Evolutionary conservation across 805 yeast species (phyloP).

Genomic region (Lipomyces mesembrius): DNA sequence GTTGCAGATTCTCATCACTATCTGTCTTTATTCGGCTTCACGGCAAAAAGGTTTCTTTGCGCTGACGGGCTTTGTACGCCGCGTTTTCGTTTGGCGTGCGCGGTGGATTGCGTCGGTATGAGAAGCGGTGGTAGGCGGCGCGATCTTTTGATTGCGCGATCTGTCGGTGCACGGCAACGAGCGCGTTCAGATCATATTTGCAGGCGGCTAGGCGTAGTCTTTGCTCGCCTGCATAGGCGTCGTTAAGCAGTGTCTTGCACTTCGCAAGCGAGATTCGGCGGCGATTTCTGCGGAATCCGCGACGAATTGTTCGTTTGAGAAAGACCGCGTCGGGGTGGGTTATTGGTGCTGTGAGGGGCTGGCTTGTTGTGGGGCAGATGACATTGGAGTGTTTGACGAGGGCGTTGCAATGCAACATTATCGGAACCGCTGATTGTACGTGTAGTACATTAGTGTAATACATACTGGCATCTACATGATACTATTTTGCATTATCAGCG

Average conservation of each 20-base stretch:
- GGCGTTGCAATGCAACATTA: not conserved
- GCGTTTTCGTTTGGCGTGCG: not conserved
- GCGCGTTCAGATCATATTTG: not conserved
- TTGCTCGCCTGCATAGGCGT: conserved; percentile 8
- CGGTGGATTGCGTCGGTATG: not conserved
- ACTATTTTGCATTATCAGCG: too few relatives aligned
- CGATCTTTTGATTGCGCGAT: not conserved
- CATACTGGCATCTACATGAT: too few relatives aligned
- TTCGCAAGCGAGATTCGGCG: conserved; percentile 1
- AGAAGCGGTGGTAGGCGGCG: not conserved
- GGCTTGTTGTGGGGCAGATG: not conserved
- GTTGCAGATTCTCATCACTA: too few relatives aligned
- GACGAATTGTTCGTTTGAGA: conserved; percentile 2
- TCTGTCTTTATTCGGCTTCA: too few relatives aligned
- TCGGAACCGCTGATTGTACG: too few relatives aligned
- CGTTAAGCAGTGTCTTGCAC: conserved; percentile 6
- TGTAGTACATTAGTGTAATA: too few relatives aligned
- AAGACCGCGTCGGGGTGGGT: conserved; percentile 5
- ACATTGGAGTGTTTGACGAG: not conserved
- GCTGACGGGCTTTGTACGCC: not conserved
- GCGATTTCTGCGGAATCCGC: conserved; percentile 8
- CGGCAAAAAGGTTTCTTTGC: not conserved
- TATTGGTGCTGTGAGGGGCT: not conserved
- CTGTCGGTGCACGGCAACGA: not conserved
- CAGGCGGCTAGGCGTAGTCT: conserved; percentile 10